phyloP scores from a whole-genome alignment of 768 basidiomycete genomes.

The Tremella fuciformis region DNA sequence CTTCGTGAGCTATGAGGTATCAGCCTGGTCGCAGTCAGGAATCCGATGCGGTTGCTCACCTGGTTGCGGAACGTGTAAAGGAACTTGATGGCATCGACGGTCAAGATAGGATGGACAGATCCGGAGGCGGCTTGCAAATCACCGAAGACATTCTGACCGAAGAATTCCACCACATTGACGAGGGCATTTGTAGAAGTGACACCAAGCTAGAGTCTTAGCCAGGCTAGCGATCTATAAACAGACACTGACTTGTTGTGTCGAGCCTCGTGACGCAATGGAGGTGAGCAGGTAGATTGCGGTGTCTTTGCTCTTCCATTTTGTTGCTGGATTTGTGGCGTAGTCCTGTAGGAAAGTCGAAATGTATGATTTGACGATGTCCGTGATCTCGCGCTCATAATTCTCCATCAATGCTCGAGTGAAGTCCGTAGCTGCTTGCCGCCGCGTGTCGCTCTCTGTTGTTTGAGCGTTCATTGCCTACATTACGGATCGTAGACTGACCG shows the following conservation, averaged over 20 bases:
- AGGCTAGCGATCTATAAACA: background rate
- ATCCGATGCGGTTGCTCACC: constrained; percentile 54
- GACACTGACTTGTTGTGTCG: constrained; percentile 68
- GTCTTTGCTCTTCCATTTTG: constrained; percentile 89
- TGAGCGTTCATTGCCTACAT: background rate
- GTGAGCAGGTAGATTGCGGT: constrained; percentile 88
- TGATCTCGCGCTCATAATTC: constrained; percentile 74
- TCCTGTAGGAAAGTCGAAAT: constrained; percentile 69
- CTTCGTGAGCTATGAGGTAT: constrained; percentile 70
- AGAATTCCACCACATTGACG: constrained; percentile 92
- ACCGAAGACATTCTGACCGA: constrained; percentile 81
- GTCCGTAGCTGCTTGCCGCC: constrained; percentile 89
- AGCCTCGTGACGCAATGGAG: constrained; percentile 86
- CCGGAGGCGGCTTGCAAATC: constrained; percentile 73
- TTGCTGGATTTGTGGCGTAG: constrained; percentile 58
- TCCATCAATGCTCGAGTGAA: constrained; percentile 89
- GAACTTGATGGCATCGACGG: constrained; percentile 95
- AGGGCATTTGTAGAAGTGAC: constrained; percentile 89
- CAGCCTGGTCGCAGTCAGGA: constrained; percentile 4
- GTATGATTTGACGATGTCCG: constrained; percentile 80
- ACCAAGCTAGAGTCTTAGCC: constrained; percentile 64
- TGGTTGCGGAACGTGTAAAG: constrained; percentile 94
- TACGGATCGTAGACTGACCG: constrained; percentile 49
- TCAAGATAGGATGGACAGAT: constrained; percentile 79
- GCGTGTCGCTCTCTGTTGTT: constrained; percentile 68